These are phyloP conservation scores for Trichosporon ovoides DNA, from an alignment of 1,284 basidiomycete species.

Conservation along the genomic window DNA sequence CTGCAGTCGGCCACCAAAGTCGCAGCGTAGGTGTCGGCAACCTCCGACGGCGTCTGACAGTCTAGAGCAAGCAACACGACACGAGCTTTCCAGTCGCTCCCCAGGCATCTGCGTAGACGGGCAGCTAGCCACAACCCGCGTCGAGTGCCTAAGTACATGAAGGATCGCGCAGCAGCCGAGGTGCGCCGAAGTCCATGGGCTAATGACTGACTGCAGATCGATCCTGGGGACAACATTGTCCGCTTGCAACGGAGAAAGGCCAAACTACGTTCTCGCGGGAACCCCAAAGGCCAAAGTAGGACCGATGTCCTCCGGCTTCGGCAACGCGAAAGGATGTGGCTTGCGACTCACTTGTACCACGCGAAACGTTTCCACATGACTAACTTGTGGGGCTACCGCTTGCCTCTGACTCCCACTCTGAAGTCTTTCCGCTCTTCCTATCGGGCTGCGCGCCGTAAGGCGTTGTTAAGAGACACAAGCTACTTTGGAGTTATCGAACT, in stretches of 20 bases:
- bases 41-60: conserved; percentile 21
- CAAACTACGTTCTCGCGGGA: conserved; percentile 32
- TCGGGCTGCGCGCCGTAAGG: conserved; percentile 72
- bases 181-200: conserved; percentile 50
- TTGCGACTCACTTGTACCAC: conserved; percentile 91
- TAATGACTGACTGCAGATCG: conserved; percentile 59
- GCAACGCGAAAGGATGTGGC: conserved; percentile 64
- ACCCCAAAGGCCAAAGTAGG: conserved; percentile 29
- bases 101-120: conserved; percentile 76
- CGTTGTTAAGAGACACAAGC: conserved; percentile 80
- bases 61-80: conserved; percentile 57
- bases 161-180: conserved; percentile 73
- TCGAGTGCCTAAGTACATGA: conserved; percentile 72
- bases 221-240: conserved; percentile 60
- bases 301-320: conserved; percentile 34
- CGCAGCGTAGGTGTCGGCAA: conserved; percentile 56
- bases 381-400: conserved; percentile 78
- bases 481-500: conserved; percentile 73
- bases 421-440: conserved; percentile 84
- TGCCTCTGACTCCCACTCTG: conserved; percentile 79
- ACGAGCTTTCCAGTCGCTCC: conserved; percentile 83
- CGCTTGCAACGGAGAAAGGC: conserved; percentile 51
- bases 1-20: conserved; percentile 78
- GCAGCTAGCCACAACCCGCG: conserved; percentile 89
- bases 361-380: conserved; percentile 90